Base-by-base conservation (phyloP, 148 eudicot species). In the Fagopyrum esculentum region DNA sequence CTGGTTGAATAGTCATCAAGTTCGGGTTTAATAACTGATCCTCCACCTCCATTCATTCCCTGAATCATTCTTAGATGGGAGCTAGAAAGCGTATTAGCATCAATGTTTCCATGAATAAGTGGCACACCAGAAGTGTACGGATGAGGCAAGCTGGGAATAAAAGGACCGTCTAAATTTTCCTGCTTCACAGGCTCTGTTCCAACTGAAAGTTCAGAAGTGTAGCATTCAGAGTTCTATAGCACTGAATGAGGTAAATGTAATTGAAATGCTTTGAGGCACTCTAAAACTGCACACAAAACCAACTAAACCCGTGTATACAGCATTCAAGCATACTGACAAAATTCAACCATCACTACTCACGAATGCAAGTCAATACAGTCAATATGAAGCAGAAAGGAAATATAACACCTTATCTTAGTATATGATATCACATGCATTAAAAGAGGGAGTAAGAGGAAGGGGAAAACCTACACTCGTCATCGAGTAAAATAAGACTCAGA, bases 151-250 rank as follows among this genome's bases (percentile, higher is more conserved):
- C 56, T 77, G 54, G 86, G 72, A 80, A 81, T 61, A 51, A 85
- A 72, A 60, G 85, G 55, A 49, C 82, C 81, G 76, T 82, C 84
- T 79, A 91, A 83, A 82, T 61, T 87, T 66, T 88, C 91, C 64
- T 84, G 82, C 85, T 81, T 86, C 52, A 84, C 51, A 76, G 86
- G 73, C 17, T 83, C 80, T 12, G 78, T 75, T 72, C 83, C 90
- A 69, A 85, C 87, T 11, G 70, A 64, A 64, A 45, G 70, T 64
- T 64, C 70, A 4, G 45, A 64, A 30, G 87, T 68, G 16, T 85
- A 84, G 79, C 85, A 82, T 44, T 85, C 81, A 70, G 91, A 80
- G 77, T 77, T 87, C 71, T 81, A 97, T 78, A 87, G 93, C 82
- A 83, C 98, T 93, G 84, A 12, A 78, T 30, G 12, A 72, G 40